Conservation (phyloP, 805 yeast genomes). For the Lachancea thermotolerans region DNA sequence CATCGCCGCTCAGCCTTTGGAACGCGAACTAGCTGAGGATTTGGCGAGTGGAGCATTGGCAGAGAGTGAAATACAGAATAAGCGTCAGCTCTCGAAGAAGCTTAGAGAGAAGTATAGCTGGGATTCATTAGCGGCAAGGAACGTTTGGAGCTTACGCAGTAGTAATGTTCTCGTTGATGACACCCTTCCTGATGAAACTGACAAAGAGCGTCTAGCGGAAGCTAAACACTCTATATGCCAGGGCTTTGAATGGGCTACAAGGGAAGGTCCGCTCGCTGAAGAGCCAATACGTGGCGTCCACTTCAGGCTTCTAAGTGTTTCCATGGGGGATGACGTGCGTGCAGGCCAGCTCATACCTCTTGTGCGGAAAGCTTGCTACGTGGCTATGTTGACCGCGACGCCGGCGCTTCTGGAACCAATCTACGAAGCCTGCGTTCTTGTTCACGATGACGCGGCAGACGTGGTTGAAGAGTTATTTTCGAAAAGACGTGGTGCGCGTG, state of each 20-base stretch:
- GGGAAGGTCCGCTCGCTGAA: conserved; percentile 90
- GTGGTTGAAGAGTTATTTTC: conserved; percentile 46
- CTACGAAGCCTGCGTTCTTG: conserved; percentile 52
- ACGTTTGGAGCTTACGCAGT: conserved; percentile 74
- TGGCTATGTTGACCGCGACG: conserved; percentile 68
- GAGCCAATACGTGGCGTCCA: conserved; percentile 67
- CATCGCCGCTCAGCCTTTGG: conserved; percentile 70
- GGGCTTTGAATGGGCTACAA: conserved; percentile 78
- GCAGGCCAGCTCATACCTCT: conserved; percentile 75
- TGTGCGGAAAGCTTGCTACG: conserved; percentile 75
- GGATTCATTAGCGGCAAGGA: conserved; percentile 80
- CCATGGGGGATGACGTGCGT: conserved; percentile 42
- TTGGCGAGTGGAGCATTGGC: conserved; percentile 35
- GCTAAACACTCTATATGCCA: conserved; percentile 53
- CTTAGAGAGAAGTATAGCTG: conserved; percentile 58
- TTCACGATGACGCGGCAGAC: conserved; percentile 42
- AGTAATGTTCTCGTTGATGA: conserved; percentile 62
- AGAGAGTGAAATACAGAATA: conserved; percentile 37
- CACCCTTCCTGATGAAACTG: conserved; percentile 64
- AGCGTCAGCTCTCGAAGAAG: conserved; percentile 45
- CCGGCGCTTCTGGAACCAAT: conserved; percentile 82
- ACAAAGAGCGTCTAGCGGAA: conserved; percentile 40
- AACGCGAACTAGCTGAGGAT: conserved; percentile 40
- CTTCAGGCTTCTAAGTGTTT: conserved; percentile 55
- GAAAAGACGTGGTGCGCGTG: conserved; percentile 62